A percentile compares a stretch with the other conserved stretches of the same genome.
phyloP scores from a whole-genome alignment of 192 early-diverging fungal genomes.

The Jimgerdemannia lactiflua region DNA sequence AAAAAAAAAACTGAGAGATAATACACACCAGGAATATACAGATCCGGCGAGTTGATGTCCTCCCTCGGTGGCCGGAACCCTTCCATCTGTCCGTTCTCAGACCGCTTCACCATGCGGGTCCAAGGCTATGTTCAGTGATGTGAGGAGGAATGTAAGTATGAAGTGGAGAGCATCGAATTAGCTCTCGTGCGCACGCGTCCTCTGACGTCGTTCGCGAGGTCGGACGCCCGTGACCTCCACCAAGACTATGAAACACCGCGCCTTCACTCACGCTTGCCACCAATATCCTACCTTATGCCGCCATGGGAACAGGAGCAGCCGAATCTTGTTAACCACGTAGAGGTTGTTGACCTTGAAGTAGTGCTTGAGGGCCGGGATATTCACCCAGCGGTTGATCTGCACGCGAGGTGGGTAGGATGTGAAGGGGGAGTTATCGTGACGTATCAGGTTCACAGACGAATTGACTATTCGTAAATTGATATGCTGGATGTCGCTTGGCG shows the following conservation, averaged over 20 bases:
- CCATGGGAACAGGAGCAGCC: constrained; percentile 88
- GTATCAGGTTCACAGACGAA: background rate
- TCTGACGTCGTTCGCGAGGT: too few species aligned
- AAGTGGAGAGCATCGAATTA: background rate
- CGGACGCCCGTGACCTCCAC: too few species aligned
- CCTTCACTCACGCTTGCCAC: background rate
- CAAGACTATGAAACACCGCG: too few species aligned
- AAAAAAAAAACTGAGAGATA: background rate
- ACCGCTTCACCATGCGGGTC: constrained; percentile 71
- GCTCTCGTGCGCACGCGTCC: too few species aligned
- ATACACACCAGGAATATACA: constrained; percentile 84
- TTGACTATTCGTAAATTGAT: background rate
- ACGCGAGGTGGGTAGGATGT: background rate
- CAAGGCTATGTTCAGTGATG: constrained; percentile 49
- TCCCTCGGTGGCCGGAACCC: constrained; percentile 83
- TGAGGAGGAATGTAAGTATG: too few species aligned
- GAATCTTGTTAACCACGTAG: constrained; percentile 89
- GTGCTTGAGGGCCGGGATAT: constrained; percentile 80
- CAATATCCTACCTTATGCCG: constrained; percentile 61
- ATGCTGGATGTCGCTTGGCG: background rate
- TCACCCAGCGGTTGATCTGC: constrained; percentile 81
- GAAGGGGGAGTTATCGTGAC: background rate
- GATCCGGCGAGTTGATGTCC: constrained; percentile 93
- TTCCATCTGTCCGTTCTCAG: constrained; percentile 75
- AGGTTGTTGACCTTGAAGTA: constrained; percentile 96